A percentile compares a stretch with the other conserved stretches of the same genome.
Conservation (phyloP, 2,329 filamentous ascomycete species). For the Cadophora luteo-olivacea region DNA sequence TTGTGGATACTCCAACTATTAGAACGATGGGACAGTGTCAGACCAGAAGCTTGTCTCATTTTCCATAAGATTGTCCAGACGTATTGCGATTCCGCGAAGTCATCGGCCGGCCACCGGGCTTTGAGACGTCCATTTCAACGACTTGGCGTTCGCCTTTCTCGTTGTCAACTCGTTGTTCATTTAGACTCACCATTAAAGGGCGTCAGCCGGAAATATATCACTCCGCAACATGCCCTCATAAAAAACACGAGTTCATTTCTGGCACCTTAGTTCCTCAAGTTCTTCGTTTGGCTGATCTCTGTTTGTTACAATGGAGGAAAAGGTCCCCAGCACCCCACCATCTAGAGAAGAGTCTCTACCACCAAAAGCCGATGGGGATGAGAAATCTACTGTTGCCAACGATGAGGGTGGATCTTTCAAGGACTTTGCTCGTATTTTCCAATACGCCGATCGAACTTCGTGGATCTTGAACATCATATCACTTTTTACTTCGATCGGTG, state of each 20-base stretch:
- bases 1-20: not conserved
- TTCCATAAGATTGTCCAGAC: not conserved
- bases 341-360: constrained; percentile 1
- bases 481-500: constrained; percentile 36
- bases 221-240: not conserved
- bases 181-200: not conserved
- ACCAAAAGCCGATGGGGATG: not conserved
- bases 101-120: not conserved
- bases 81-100: not conserved
- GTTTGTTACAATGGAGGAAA: constrained; percentile 4
- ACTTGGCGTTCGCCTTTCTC: not conserved
- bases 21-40: not conserved
- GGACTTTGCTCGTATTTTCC: constrained; percentile 23
- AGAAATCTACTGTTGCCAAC: not conserved
- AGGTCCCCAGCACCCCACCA: not conserved
- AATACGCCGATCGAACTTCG: constrained; percentile 24
- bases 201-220: constrained; percentile 1
- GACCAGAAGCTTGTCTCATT: not conserved
- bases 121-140: not conserved
- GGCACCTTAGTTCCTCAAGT: too few species aligned
- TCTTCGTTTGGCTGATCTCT: not conserved
- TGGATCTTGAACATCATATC: constrained; percentile 26
- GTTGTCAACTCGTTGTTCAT: not conserved
- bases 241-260: not conserved
- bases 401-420: constrained; percentile 21